Conservation (phyloP, 139 green algal species). For the Edaphochlamys debaryana region DNA sequence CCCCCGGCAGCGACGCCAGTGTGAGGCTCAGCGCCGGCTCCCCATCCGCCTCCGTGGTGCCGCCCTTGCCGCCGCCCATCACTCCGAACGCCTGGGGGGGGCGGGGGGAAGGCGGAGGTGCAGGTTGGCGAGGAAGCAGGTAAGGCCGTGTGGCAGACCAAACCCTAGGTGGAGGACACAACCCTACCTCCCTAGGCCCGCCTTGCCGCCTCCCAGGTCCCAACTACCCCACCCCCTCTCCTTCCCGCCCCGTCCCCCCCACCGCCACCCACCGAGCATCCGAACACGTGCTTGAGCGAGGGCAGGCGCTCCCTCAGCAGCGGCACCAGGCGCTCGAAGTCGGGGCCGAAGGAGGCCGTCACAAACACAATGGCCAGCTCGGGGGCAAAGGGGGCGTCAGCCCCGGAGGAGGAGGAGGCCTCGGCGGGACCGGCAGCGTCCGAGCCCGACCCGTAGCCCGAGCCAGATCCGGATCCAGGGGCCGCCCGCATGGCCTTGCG, state of each 20-base stretch:
- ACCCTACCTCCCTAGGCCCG: too few species aligned
- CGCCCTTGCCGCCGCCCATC: conserved; percentile 43
- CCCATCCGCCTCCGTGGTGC: conserved; percentile 53
- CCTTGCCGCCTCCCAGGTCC: too few species aligned
- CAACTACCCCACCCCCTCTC: too few species aligned
- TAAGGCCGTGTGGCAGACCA: too few species aligned
- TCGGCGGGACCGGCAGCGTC: too few species aligned
- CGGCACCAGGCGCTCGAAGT: conserved; percentile 53
- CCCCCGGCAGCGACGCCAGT: conserved; percentile 52
- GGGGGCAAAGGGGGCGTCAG: not conserved
- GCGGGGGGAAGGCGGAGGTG: not conserved
- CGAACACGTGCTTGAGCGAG: conserved; percentile 50
- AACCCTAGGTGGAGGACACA: too few species aligned
- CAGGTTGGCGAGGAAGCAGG: not conserved
- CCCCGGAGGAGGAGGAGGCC: too few species aligned
- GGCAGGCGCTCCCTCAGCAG: conserved; percentile 53
- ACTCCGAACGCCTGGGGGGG: conserved; percentile 54
- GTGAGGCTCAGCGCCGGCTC: conserved; percentile 52
- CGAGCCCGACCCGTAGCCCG: not conserved
- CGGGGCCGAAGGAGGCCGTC: conserved; percentile 29
- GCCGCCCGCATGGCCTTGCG: not conserved
- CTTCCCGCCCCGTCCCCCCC: too few species aligned
- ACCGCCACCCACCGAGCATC: conserved; percentile 58
- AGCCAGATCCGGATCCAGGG: not conserved
- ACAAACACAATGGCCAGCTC: conserved; percentile 59